phyloP scores from a whole-genome alignment of 1,284 basidiomycete genomes.

The Anthracocystis panici-leucophaei region DNA sequence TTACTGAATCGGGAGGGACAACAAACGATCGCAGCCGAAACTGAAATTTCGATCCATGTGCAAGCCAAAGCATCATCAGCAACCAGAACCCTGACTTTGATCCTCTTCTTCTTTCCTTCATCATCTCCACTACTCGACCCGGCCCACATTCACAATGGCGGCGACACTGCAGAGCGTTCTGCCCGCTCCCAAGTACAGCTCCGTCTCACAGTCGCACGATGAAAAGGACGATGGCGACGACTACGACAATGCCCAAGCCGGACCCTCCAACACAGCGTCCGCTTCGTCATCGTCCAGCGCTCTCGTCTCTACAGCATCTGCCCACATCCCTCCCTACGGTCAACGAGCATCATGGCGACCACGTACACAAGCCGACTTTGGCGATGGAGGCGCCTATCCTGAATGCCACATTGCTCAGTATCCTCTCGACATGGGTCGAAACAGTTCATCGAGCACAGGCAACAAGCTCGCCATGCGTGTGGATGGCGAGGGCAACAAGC shows the following conservation, averaged over 20 bases:
- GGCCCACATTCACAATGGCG: conserved; percentile 24
- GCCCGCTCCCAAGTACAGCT: conserved; percentile 44
- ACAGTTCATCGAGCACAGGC: conserved; percentile 76
- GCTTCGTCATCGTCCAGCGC: conserved; percentile 16
- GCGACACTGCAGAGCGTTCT: conserved; percentile 52
- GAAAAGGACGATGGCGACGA: conserved; percentile 21
- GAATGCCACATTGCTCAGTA: conserved; percentile 98
- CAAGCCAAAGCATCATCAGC: not conserved
- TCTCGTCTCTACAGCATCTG: conserved; percentile 19
- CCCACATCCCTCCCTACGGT: conserved; percentile 80
- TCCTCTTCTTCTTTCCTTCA: conserved; percentile 3
- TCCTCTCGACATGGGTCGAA: conserved; percentile 92
- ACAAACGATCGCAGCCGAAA: not conserved
- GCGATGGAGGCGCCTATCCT: conserved; percentile 93
- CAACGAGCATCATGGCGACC: conserved; percentile 89
- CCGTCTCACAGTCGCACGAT: conserved; percentile 1
- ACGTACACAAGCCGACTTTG: conserved; percentile 82
- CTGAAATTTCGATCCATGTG: conserved; percentile 1
- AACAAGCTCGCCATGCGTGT: conserved; percentile 86
- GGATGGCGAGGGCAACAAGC: conserved; percentile 93
- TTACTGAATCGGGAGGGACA: not conserved
- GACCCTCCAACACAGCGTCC: conserved; percentile 20
- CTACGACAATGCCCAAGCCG: conserved; percentile 25
- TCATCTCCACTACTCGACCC: not conserved
- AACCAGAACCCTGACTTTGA: not conserved